Evolutionary conservation across 257 asterid genomes (phyloP).

Genomic region (Solanum paucissectum): DNA sequence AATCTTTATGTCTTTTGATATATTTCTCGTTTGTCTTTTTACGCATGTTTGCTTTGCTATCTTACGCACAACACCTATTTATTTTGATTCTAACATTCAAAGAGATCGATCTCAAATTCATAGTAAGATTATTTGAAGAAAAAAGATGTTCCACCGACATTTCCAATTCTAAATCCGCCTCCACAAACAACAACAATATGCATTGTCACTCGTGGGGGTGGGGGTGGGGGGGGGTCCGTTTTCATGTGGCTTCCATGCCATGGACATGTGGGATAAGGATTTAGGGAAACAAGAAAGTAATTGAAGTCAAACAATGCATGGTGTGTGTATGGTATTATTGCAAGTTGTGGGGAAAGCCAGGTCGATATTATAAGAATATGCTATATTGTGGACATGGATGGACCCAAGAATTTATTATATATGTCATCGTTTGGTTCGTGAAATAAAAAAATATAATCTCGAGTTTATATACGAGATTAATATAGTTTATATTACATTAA

Average conservation of each 20-base stretch:
- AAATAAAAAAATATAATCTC: background rate
- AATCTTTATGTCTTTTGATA: background rate
- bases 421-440: background rate
- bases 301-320: constrained; percentile 22
- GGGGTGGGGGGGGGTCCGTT: constrained; percentile 8
- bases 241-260: constrained; percentile 27
- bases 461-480: no score
- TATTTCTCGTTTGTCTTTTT: no score
- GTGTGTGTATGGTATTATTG: constrained; percentile 25
- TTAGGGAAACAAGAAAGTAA: constrained; percentile 2
- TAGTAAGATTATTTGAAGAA: background rate
- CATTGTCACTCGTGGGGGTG: background rate
- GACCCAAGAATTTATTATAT: background rate
- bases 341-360: constrained; percentile 11
- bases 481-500: no score
- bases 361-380: background rate
- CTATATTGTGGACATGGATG: background rate
- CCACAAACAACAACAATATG: background rate
- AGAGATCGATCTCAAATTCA: background rate
- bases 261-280: constrained; percentile 16
- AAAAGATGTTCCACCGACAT: background rate
- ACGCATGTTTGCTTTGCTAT: no score
- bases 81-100: background rate
- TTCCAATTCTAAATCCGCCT: background rate
- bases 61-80: background rate